Evolutionary conservation across 495 filamentous ascomycete species (phyloP).

Genomic region (Talaromyces nanjingensis): DNA sequence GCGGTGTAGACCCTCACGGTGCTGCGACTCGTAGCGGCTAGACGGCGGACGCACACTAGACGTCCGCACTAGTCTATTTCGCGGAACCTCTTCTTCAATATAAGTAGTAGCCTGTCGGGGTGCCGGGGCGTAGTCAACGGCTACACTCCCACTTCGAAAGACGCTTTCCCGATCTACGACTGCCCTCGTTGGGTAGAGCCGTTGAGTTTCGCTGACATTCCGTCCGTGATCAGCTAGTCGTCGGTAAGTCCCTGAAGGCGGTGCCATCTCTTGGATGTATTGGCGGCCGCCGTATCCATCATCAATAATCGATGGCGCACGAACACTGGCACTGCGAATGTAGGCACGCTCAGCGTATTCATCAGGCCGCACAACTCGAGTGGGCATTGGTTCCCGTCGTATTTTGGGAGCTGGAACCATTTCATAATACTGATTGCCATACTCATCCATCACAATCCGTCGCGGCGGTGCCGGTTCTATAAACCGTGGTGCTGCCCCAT

Average conservation of each 20-base stretch:
- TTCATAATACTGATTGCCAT: conserved; percentile 65
- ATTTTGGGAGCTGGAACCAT: conserved; percentile 36
- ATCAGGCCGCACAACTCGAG: conserved; percentile 26
- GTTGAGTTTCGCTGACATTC: conserved; percentile 26
- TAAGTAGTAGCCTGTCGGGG: conserved; percentile 23
- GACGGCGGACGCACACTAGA: conserved; percentile 51
- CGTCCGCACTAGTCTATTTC: conserved; percentile 49
- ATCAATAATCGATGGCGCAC: conserved; percentile 35
- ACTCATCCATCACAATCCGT: conserved; percentile 62
- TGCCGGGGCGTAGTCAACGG: conserved; percentile 31
- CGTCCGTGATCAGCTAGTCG: conserved; percentile 37
- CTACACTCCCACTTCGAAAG: conserved; percentile 30
- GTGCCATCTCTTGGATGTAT: conserved; percentile 41
- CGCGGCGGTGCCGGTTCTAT: conserved; percentile 50
- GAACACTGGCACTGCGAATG: conserved; percentile 29
- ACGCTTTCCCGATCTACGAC: conserved; percentile 30
- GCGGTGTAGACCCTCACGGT: conserved; percentile 36
- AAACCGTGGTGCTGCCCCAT: conserved; percentile 35
- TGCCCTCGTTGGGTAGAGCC: conserved; percentile 21
- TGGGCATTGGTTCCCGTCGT: conserved; percentile 46
- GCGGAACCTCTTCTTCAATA: conserved; percentile 39
- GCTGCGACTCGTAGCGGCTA: conserved; percentile 46
- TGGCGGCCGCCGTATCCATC: conserved; percentile 35
- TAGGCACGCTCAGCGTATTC: conserved; percentile 30
- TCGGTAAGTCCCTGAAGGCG: conserved; percentile 29